phyloP scores from a whole-genome alignment of 352 stramenopile genomes.

The Saprolegnia diclina region DNA sequence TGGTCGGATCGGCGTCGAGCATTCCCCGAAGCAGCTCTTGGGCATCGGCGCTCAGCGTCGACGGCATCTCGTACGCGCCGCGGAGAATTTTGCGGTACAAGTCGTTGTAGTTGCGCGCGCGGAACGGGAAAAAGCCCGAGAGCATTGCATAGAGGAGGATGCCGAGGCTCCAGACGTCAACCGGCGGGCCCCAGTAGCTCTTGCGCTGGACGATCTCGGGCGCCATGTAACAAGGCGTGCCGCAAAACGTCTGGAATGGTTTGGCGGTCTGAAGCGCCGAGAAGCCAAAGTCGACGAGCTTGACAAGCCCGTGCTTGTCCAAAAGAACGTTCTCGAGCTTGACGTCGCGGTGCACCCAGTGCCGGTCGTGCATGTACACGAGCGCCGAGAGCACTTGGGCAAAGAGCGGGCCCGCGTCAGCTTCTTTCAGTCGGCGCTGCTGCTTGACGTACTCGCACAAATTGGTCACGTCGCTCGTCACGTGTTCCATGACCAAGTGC shows the following conservation, averaged over 20 bases:
- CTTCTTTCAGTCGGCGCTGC: constrained; percentile 37
- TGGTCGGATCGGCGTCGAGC: constrained; percentile 39
- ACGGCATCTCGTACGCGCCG: constrained; percentile 26
- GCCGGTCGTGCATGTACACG: constrained; percentile 41
- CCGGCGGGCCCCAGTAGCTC: constrained; percentile 30
- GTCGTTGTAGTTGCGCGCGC: constrained; percentile 31
- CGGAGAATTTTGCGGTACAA: constrained; percentile 39
- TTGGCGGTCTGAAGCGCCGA: background rate
- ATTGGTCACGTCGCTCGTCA: constrained; percentile 31
- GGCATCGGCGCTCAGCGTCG: constrained; percentile 34
- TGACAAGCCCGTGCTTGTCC: constrained; percentile 33
- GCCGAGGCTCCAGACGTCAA: constrained; percentile 36
- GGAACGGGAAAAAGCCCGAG: constrained; percentile 29
- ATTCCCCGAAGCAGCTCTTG: constrained; percentile 44
- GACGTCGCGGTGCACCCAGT: constrained; percentile 63
- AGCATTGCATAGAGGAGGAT: constrained; percentile 34
- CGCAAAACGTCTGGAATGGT: constrained; percentile 30
- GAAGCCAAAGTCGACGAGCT: constrained; percentile 59
- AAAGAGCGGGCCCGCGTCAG: constrained; percentile 39
- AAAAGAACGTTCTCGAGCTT: constrained; percentile 76
- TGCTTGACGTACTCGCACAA: constrained; percentile 42
- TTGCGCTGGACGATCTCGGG: constrained; percentile 32
- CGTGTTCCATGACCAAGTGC: constrained; percentile 52
- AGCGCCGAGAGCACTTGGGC: constrained; percentile 37
- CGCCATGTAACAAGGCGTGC: constrained; percentile 33